phyloP scores from a whole-genome alignment of 2,329 filamentous ascomycete genomes.

The Trichoderma sp. region DNA sequence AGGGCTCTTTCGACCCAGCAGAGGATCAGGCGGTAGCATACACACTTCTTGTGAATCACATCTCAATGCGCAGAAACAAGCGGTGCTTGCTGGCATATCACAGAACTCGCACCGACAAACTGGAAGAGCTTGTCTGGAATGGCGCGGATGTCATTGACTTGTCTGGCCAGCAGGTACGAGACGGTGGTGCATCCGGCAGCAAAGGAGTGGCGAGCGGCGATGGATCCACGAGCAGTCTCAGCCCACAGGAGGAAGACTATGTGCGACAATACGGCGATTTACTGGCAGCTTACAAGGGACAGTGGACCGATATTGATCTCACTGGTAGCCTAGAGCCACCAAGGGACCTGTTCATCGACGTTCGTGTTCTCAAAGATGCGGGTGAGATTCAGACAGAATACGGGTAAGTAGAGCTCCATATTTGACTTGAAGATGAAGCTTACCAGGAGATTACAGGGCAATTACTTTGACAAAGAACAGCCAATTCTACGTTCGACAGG shows the following conservation, averaged over 20 bases:
- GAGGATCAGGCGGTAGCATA: constrained; percentile 82
- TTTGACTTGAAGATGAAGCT: background rate
- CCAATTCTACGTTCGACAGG: constrained; percentile 94
- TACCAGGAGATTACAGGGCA: constrained; percentile 54
- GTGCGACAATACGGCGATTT: constrained; percentile 88
- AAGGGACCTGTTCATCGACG: constrained; percentile 94
- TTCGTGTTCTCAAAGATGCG: constrained; percentile 91
- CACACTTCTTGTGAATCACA: constrained; percentile 85
- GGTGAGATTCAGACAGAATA: constrained; percentile 99
- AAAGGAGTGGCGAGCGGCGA: constrained; percentile 42
- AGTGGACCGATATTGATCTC: constrained; percentile 96
- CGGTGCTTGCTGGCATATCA: constrained; percentile 94
- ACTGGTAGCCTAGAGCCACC: constrained; percentile 92
- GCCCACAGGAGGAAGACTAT: constrained; percentile 95
- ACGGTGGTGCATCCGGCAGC: constrained; percentile 36
- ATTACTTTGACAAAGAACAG: constrained; percentile 98
- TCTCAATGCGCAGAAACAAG: constrained; percentile 95
- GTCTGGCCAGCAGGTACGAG: constrained; percentile 53
- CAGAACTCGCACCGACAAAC: constrained; percentile 80
- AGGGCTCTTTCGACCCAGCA: constrained; percentile 80
- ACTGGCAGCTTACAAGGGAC: constrained; percentile 92
- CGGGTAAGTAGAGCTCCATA: constrained; percentile 59
- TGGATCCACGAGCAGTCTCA: constrained; percentile 70
- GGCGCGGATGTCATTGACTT: constrained; percentile 80
- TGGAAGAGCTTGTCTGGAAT: constrained; percentile 92